Percentiles rank a stretch among this genome's conserved stretches.
Conservation (phyloP, 768 basidiomycete species). For the Chlorophyllum brunneum region DNA sequence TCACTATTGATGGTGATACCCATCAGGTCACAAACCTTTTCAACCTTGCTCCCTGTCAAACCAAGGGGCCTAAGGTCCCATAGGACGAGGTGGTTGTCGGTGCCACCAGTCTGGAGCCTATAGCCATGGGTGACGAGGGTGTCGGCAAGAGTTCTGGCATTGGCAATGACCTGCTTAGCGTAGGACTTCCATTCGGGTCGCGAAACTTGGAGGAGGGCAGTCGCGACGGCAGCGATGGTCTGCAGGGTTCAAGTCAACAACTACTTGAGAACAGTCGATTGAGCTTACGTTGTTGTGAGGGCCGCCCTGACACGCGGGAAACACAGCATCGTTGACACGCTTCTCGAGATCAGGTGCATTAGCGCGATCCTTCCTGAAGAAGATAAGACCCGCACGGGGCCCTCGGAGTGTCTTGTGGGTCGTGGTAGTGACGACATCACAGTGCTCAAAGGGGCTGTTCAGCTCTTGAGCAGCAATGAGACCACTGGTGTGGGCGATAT, state of each 20-base stretch:
- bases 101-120: conserved; percentile 94
- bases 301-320: conserved; percentile 99
- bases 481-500: conserved; percentile 97
- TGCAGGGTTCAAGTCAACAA: conserved; percentile 22
- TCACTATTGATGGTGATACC: conserved; percentile 95
- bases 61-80: conserved; percentile 97
- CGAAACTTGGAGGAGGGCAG: conserved; percentile 85
- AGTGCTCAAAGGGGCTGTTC: conserved; percentile 89
- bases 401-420: conserved; percentile 99
- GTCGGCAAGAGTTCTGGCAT: conserved; percentile 74
- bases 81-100: conserved; percentile 96
- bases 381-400: conserved; percentile 95
- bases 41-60: conserved; percentile 96
- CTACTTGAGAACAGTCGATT: background rate
- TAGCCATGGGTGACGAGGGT: conserved; percentile 78
- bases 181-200: conserved; percentile 88
- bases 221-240: conserved; percentile 95
- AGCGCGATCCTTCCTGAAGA: conserved; percentile 93
- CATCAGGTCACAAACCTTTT: conserved; percentile 96
- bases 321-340: conserved; percentile 96
- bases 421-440: conserved; percentile 97
- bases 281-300: conserved; percentile 91
- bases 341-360: conserved; percentile 86
- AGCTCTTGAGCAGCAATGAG: conserved; percentile 90
- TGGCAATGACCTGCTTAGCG: conserved; percentile 91